phyloP scores from a whole-genome alignment of 2,329 filamentous ascomycete species.

The Rutstroemia sp. region DNA sequence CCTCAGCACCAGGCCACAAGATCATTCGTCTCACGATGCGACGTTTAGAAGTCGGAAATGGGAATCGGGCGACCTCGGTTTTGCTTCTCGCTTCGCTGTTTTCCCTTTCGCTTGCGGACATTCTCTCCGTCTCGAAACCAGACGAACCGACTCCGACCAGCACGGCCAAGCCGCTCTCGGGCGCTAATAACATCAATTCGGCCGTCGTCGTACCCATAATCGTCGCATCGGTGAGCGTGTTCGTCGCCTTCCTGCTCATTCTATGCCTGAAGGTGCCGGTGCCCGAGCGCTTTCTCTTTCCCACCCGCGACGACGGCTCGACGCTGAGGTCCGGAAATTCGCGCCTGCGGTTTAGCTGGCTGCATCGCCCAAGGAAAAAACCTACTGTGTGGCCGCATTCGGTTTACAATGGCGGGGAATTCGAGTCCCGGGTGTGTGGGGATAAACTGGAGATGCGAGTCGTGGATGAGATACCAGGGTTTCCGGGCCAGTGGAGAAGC shows the following conservation, averaged over 20 bases:
- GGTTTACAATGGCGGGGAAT: conserved; percentile 1
- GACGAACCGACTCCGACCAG: neutral
- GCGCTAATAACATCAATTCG: conserved; percentile 1
- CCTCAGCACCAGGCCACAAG: conserved; percentile 1
- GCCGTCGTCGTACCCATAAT: conserved; percentile 4
- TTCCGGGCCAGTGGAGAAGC: neutral
- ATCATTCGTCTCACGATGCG: conserved; percentile 1
- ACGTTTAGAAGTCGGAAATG: neutral
- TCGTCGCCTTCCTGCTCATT: conserved; percentile 4
- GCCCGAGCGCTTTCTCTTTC: conserved; percentile 1
- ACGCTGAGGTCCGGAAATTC: neutral
- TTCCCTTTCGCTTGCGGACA: neutral
- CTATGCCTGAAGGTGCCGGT: conserved; percentile 4
- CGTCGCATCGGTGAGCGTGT: conserved; percentile 5
- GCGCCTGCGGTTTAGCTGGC: conserved; percentile 1
- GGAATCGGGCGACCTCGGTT: neutral
- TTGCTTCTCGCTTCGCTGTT: neutral
- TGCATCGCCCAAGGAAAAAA: neutral
- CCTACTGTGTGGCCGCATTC: conserved; percentile 6
- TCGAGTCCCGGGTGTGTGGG: neutral
- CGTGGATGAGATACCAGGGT: conserved; percentile 3
- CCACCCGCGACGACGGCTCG: neutral
- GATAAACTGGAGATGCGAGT: conserved; percentile 3
- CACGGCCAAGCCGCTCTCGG: neutral
- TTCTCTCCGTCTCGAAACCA: neutral